phyloP scores from a whole-genome alignment of 768 basidiomycete genomes.

The Dacryopinax primogenitus region DNA sequence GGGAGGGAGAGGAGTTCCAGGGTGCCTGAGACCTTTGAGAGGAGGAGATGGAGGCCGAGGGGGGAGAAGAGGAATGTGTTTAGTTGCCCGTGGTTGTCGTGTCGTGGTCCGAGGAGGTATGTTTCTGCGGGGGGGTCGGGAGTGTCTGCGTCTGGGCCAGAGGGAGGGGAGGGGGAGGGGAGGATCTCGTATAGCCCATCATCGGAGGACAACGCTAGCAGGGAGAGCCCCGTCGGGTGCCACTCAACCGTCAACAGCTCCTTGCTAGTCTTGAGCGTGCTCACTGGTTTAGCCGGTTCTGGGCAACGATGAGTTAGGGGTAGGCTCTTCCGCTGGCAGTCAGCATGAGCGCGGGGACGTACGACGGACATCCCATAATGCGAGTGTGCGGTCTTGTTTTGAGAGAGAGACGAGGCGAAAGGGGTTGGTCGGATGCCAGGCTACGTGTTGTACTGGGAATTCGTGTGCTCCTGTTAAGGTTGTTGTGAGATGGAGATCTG shows the following conservation, averaged over 20 bases:
- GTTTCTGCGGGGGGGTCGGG: neutral
- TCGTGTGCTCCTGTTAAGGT: conserved; percentile 58
- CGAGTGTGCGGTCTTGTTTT: conserved; percentile 57
- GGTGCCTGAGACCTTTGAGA: conserved; percentile 41
- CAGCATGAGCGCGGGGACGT: conserved; percentile 21
- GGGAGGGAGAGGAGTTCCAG: conserved; percentile 62
- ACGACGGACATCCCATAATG: conserved; percentile 82
- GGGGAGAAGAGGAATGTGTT: neutral
- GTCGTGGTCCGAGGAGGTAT: neutral
- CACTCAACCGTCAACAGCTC: neutral
- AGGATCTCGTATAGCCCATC: neutral
- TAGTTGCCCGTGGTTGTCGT: neutral
- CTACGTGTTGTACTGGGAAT: conserved; percentile 68
- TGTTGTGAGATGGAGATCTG: conserved; percentile 55
- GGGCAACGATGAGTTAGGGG: neutral
- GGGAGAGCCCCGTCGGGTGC: neutral
- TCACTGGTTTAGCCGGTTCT: conserved; percentile 10
- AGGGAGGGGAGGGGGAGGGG: neutral
- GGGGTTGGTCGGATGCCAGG: conserved; percentile 77
- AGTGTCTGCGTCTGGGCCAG: neutral
- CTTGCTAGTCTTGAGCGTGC: neutral
- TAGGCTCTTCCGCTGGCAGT: neutral
- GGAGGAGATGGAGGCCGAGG: conserved; percentile 7
- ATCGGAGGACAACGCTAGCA: neutral
- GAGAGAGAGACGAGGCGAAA: conserved; percentile 72